phyloP scores from a whole-genome alignment of 2,329 filamentous ascomycete genomes.

The Phyllosticta capitalensis region DNA sequence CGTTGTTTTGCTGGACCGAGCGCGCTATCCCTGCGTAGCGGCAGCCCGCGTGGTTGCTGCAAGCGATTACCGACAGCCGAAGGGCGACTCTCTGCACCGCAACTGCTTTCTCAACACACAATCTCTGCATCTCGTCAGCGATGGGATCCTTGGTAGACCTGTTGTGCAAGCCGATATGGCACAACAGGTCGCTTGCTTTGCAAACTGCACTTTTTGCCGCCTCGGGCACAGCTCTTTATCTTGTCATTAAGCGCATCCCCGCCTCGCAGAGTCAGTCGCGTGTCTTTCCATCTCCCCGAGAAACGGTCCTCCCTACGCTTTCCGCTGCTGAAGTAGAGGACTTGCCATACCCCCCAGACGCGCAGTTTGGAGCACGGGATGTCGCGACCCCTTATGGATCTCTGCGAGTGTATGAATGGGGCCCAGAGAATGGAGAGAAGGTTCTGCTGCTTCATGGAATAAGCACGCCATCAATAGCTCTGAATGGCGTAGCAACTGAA shows the following conservation, averaged over 20 bases:
- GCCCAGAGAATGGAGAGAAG: constrained; percentile 59
- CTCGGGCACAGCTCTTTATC: neutral
- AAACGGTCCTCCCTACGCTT: constrained; percentile 20
- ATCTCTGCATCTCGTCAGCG: neutral
- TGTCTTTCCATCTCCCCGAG: constrained; percentile 19
- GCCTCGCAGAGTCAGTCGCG: constrained; percentile 18
- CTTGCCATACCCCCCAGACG: constrained; percentile 56
- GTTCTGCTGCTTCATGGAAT: constrained; percentile 74
- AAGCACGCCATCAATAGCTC: constrained; percentile 62
- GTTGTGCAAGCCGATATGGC: neutral
- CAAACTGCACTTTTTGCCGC: neutral
- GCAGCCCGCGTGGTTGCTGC: neutral
- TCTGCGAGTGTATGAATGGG: constrained; percentile 72
- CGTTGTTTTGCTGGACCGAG: neutral
- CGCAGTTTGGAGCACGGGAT: constrained; percentile 59
- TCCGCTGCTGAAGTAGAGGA: constrained; percentile 18
- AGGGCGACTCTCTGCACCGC: neutral
- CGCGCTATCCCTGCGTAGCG: neutral
- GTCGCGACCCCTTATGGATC: constrained; percentile 61
- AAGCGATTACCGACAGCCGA: neutral
- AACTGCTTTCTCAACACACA: neutral
- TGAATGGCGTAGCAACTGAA: constrained; percentile 56
- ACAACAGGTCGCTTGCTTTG: neutral
- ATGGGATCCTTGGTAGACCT: neutral
- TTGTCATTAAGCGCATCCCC: neutral